phyloP scores from a whole-genome alignment of 345 rosid species.

The Clarkia xantiana region DNA sequence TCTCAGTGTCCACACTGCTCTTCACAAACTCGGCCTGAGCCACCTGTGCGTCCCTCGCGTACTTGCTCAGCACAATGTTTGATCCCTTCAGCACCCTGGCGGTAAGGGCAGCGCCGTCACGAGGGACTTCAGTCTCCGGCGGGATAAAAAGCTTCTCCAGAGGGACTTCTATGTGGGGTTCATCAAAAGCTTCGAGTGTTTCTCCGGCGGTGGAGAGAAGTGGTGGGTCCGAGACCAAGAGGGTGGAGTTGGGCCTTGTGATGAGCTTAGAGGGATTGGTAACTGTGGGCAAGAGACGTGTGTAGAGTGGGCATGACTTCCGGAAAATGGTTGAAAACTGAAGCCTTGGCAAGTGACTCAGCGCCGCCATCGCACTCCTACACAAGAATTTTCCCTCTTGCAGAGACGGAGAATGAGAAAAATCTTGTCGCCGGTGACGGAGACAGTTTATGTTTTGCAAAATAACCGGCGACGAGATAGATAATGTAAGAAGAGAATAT shows the following conservation, averaged over 20 bases:
- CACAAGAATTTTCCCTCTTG: too few species aligned
- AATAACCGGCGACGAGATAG: not conserved
- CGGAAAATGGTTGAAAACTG: not conserved
- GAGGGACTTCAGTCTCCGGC: slow-evolving; percentile 50
- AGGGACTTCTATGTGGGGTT: slow-evolving; percentile 17
- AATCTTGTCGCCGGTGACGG: not conserved
- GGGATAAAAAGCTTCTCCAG: slow-evolving; percentile 70
- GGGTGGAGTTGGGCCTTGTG: not conserved
- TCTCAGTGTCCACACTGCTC: slow-evolving; percentile 77
- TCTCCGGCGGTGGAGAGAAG: slow-evolving; percentile 1
- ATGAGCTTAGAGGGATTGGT: slow-evolving; percentile 3
- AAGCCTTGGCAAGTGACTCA: slow-evolving; percentile 1
- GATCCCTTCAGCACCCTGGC: slow-evolving; percentile 74
- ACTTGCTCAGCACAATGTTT: slow-evolving; percentile 79
- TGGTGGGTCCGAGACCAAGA: slow-evolving; percentile 2
- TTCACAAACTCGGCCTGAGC: slow-evolving; percentile 72
- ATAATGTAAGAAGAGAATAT: not conserved
- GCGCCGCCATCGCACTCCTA: not conserved
- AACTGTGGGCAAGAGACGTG: not conserved
- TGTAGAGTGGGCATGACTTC: not conserved
- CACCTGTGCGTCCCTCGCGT: slow-evolving; percentile 73
- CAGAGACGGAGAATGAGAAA: not conserved
- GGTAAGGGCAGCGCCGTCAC: slow-evolving; percentile 17
- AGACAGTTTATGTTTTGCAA: not conserved
- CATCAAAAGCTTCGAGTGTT: not conserved